Evolutionary conservation across 495 filamentous ascomycete species (phyloP), one percentile per base, ranked within the genome.

Genomic region (Elasticomyces elasticus): DNA sequence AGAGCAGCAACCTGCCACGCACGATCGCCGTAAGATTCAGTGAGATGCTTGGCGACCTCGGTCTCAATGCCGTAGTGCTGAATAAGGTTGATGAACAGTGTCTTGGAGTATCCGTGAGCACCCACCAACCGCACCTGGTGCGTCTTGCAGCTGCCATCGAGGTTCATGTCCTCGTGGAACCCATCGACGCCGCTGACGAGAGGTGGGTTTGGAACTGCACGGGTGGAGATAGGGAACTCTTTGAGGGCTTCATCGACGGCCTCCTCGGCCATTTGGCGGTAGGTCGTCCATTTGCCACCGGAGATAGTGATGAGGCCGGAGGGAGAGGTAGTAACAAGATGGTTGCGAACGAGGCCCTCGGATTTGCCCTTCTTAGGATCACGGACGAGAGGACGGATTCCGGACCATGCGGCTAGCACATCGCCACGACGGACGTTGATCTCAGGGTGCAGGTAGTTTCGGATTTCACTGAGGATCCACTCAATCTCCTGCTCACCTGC

Each of bases 251-350:
- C 85, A 62, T 98, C 91, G 27, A 98, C 92, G 49, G 86, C 83
- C 67, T 98, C 91, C 71, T 98, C 91, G 31, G 92, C 89, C 92
- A 98, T 98, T 66, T 98, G 89, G 28, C 92, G 84, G 71, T 98
- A 98, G 5, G 92, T 98, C 2, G 92, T 98, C 92, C 92, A 98
- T 72, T 97, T 97, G 20, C 92, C 92, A 56, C 92, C 92, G n/a
- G 91, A 88, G 66, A 87, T 90, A 38, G 92, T 98, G 47, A 98
- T 68, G 26, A 98, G 81, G 2, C 92, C 92, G 9, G 87, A 90
- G 1, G 77, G 68, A 11, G 91, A 95, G 24, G 91, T 78, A 55
- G 91, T 85, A 63, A 98, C 82, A 51, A 98, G 76, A 66, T 98
- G 92, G 69, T 92, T 97, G 49, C 92, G 89, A 25, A 98, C 92